Evolutionary conservation across 495 filamentous ascomycete species (phyloP).

Genomic region (Trichoderma asperelloides): DNA sequence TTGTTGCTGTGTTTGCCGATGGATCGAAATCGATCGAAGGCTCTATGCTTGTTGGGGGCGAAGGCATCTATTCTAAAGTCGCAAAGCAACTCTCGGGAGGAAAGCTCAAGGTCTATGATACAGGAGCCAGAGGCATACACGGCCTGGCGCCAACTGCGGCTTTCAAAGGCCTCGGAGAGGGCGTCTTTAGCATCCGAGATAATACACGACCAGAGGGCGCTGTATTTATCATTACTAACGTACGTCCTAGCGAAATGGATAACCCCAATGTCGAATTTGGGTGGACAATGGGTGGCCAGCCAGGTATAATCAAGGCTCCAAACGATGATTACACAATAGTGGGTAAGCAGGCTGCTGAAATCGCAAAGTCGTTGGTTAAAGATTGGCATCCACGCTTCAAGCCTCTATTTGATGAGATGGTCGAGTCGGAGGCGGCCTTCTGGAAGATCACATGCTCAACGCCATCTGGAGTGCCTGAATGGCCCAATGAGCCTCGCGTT

Average conservation of each 20-base stretch:
- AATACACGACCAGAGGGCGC: slow-evolving; percentile 26
- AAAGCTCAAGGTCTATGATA: slow-evolving; percentile 43
- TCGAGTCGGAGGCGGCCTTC: slow-evolving; percentile 40
- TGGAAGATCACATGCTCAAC: slow-evolving; percentile 50
- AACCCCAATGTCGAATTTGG: slow-evolving; percentile 43
- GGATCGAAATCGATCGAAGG: slow-evolving; percentile 42
- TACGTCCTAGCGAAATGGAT: slow-evolving; percentile 45
- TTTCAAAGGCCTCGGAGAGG: slow-evolving; percentile 45
- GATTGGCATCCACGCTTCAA: slow-evolving; percentile 41
- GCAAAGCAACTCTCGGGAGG: slow-evolving; percentile 42
- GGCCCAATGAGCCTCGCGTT: slow-evolving; percentile 42
- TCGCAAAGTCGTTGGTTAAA: slow-evolving; percentile 38
- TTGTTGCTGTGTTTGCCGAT: slow-evolving; percentile 37
- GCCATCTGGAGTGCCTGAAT: slow-evolving; percentile 40
- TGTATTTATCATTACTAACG: slow-evolving; percentile 46
- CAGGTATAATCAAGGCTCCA: slow-evolving; percentile 39
- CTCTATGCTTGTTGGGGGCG: slow-evolving; percentile 40
- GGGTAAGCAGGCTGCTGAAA: slow-evolving; percentile 38
- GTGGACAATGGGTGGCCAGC: slow-evolving; percentile 46
- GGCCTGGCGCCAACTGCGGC: slow-evolving; percentile 45
- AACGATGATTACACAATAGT: slow-evolving; percentile 44
- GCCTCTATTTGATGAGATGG: slow-evolving; percentile 44
- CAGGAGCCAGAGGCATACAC: slow-evolving; percentile 46
- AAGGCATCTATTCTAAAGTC: slow-evolving; percentile 43
- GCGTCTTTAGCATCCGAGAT: slow-evolving; percentile 39